Base-by-base conservation (phyloP, 2,329 filamentous ascomycete genomes). In the Metarhizium robertsii region DNA sequence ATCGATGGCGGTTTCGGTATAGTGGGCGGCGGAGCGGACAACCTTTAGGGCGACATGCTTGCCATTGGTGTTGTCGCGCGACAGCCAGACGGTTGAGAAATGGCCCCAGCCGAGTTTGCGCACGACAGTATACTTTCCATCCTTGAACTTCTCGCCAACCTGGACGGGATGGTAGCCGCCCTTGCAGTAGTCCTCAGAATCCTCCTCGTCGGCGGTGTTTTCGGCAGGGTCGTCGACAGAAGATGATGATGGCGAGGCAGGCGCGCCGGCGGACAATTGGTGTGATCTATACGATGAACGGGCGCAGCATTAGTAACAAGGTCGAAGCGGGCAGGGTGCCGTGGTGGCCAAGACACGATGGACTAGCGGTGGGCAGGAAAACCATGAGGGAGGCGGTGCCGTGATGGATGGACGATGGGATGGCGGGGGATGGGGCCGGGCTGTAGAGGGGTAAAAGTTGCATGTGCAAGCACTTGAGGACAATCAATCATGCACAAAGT, bases 141-240 rank as follows among this genome's bases (percentile, higher is more conserved):
- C 90, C 71, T 97, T 97, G 81, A 96, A 97, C 67, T 91, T 88
- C 75, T 99, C 94, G 65, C 94, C 94, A 58, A 97, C 87, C 65
- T 85, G 81, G 52, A 99, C 94, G 2, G 94, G 94, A 69, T 99
- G 94, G 73, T 97, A 99, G 58, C 94, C 94, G 66, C 94, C 94
- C 75, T 97, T 97, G 82, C 92, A 96, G 77, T 99, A 99, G 73
- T 99, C 94, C 74, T 97, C 92, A 50, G 90, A 96, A 73, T 99
- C 94, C 75, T 99, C 94, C 75, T 99, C 94, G 70, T 97, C 94
- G 67, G 92, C 92, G 43, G 92, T 95, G 69, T 94, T 92, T 66
- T 96, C 92, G 71, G 87, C 84, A 64, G 83, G 80, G 70, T 96
- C 92, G 73, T 92, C 91, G 64, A 84, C 85, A 50, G 88, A 88